Base-by-base conservation (phyloP, 768 basidiomycete species). In the Naganishia friedmannii region DNA sequence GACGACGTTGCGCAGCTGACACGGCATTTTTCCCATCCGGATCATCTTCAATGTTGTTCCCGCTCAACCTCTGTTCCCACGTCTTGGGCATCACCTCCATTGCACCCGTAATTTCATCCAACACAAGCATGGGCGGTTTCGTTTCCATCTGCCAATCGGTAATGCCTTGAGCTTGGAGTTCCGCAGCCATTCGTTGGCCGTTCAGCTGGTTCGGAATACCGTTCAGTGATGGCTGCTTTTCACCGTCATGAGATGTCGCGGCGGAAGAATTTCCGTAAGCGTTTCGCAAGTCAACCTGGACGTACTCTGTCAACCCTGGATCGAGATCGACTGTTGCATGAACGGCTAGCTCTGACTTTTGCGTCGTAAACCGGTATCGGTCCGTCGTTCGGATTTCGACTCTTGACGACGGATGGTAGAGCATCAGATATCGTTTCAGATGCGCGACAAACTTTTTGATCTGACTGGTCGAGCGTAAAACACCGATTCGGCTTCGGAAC, bases 311-410 rank as follows among this genome's bases (percentile, higher is more conserved):
- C 39, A 63, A 10, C 21, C 60, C 60, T 13, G 69, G 69, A 28
- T 51, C 26, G 3, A 72, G 39, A 32, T 65, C 48, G n/a, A 31
- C 32, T 1, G 78, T 79, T 0, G 80, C 77, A 56, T 70, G 76
- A 1, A 81, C 76, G 0, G 75, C 80, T 5, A 81, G 69, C 60
- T 81, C 78, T 19, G 74, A 73, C 42, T 79, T 78, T 5, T 77
- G 75, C 23, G 77, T 78, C 15, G 77, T 70, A 60, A 68, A 66
- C 0, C 73, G 66, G 66, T 81, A 81, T 26, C 78, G 72, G 28
- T 73, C 53, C 0, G 80, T 81, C 0, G 74, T 73, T 53, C 78
- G 74, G 23, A 81, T 77, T 31, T 81, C 80, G 45, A 81, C 55
- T 12, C 80, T 73, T 0, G 78, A 78, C 0, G 70, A 73, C 12